These are phyloP conservation scores for Clonostachys byssicola DNA, from an alignment of 2,329 filamentous ascomycete species.

Conservation along the genomic window DNA sequence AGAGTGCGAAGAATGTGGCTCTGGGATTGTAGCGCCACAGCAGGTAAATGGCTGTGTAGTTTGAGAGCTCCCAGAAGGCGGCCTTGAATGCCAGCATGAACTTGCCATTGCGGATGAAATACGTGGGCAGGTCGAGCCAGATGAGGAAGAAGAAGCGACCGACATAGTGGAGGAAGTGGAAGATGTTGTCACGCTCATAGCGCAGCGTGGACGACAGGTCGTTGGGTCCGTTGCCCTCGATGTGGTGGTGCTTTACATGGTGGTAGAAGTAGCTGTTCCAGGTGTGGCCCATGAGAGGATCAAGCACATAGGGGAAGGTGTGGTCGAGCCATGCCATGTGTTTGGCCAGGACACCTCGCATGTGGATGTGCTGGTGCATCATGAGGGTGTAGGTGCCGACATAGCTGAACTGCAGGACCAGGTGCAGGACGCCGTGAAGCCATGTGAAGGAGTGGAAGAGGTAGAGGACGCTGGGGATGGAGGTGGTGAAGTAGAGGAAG, in stretches of 20 bases:
- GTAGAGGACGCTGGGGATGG: constrained; percentile 62
- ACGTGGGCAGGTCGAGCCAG: constrained; percentile 71
- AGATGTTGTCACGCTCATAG: constrained; percentile 67
- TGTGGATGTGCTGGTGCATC: constrained; percentile 84
- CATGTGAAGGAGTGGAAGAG: constrained; percentile 65
- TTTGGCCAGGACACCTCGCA: constrained; percentile 61
- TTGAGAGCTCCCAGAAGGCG: constrained; percentile 55
- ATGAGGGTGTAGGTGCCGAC: constrained; percentile 73
- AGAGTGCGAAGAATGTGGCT: constrained; percentile 59
- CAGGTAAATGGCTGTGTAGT: constrained; percentile 39
- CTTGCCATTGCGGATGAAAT: constrained; percentile 66
- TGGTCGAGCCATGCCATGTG: constrained; percentile 53
- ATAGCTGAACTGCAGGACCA: constrained; percentile 62
- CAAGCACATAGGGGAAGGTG: constrained; percentile 67
- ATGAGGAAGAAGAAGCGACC: constrained; percentile 69
- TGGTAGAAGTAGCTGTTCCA: constrained; percentile 86
- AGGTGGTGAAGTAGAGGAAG: constrained; percentile 65
- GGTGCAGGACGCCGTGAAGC: constrained; percentile 63
- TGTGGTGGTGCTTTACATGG: constrained; percentile 82
- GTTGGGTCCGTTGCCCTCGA: constrained; percentile 70
- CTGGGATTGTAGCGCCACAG: constrained; percentile 35
- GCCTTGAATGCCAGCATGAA: constrained; percentile 46
- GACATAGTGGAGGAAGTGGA: constrained; percentile 67
- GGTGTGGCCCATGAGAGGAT: constrained; percentile 77
- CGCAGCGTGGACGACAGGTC: constrained; percentile 74